Base-by-base conservation (phyloP, 2,329 filamentous ascomycete species). In the Colletotrichum kahawae region DNA sequence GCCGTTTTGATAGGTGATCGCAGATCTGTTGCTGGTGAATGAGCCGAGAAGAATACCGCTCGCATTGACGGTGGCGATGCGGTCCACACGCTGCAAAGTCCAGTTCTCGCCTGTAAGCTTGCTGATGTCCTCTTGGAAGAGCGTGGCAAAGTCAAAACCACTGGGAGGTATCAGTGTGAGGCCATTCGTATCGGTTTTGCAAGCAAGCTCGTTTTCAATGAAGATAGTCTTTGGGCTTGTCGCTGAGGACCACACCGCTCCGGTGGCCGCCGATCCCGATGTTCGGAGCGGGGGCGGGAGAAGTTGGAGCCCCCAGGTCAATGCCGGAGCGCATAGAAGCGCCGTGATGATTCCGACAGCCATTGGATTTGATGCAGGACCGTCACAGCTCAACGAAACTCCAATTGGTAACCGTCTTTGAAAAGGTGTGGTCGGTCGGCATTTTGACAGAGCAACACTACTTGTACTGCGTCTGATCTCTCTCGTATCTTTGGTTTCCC, bases 121-220 rank as follows among this genome's bases (percentile, higher is more conserved):
- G 5, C 82, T 78, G 2, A 90, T 80, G 75, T 90, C 89, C 5
- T 84, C 78, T 27, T 81, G 78, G 71, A 90, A 89, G 0, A 84
- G 86, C 21, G 82, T 78, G 3, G 88, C 88, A 56, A 90, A 90
- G 5, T 89, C 86, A n/a, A 81, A 77, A 1, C 86, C 86, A 0
- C 85, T 86, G 0, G 89, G 89, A 2, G 89, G 89, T 57, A 90
- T 90, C 10, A 90, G 82, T 0, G 88, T 90, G 33, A 89, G 78
- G 1, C 88, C 88, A 65, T 85, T 80, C 1, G 82, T 81, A 70
- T 90, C 89, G 9, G 79, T 82, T 36, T 76, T 78, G 1, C 81
- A 78, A 1, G 86, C 84, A 62, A 90, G 85, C 2, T 72, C 76
- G 1, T 77, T 75, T 5, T 85, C 79, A 12, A 90, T 84, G 71